Evolutionary conservation across 139 green algal species (phyloP), one percentile per base, ranked within the genome.

Genomic region (Cymbomonas tetramitiformis): DNA sequence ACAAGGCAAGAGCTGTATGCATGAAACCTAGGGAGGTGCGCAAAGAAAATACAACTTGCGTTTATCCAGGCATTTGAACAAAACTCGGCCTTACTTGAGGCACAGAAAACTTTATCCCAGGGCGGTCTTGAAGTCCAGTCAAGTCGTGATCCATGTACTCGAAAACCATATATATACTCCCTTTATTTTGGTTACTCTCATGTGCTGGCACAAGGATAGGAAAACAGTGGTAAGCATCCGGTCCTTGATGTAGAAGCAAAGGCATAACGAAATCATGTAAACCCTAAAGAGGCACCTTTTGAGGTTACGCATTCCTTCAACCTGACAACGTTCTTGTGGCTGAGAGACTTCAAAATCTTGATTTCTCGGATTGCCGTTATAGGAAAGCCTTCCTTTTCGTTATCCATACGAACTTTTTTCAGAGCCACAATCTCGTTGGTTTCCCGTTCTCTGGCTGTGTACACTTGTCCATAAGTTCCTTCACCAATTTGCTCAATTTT

Each of bases 371-470:
- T 94, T 1, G 92, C 92, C 3, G 92, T 99, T 71, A 97, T 95
- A 6, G 91, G 92, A 51, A 97, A 96, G 38, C 90, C 90, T 70
- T 99, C 92, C 64, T 95, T 95, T 68, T 97, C 88, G 49, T 85
- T 96, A 69, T 99, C 92, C 86, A 98, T 95, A 21, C 87, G 80
- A 23, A 99, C 94, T 63, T 94, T 94, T 73, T 99, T 99, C 18
- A 95, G 54, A 1, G 92, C 92, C 18, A 80, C 73, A 36, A 79
- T 74, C 23, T 79, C 72, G 2, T 53, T 46, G 26, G 59, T 77
- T n/a, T 30, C 32, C 41, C 67, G 70, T 7, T 77, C 61, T 24
- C 41, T 47, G 15, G 70, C 70, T 57, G 67, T 75, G 61, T 74
- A 80, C 29, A 80, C 73, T 40, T 77, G 9, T 12, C 4, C 53